Base-by-base conservation (phyloP, 164 flowering plant species). In the Chimonanthus praecox region DNA sequence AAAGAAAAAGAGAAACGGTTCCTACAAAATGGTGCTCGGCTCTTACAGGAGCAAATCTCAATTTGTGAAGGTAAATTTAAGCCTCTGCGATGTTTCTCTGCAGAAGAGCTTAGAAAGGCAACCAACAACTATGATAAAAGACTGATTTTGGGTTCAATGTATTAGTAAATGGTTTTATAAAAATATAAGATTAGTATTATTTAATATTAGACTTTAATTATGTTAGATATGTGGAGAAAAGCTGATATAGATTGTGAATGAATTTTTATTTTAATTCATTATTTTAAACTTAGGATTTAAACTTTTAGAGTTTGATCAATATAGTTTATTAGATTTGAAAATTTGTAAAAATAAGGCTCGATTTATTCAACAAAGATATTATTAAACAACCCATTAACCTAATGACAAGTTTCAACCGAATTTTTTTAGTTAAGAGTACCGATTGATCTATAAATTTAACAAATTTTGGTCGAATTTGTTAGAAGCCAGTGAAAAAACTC, bases 101-200 rank as follows among this genome's bases (percentile, higher is more conserved):
- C 47, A 13, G 7, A 73, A 70, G 76, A 77, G 51, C 79, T 77
- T 44, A 4, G 8, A 2, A 64, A 64, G 60, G 73, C 73, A 7
- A 77, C 75, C 20, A 3, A 47, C 13, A 54, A 73, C 49, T 73
- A 69, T 6, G 66, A n/a, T 45, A 5, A 44, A 54, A 18, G 60
- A 20, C 16, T 10, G 13, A 45, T 47, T 50, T 43, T 73, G 63
- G 33, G 63, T n/a, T 48, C 6, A 10, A 44, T 20, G 11, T 9
- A 20, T 48, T 50, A 20, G 21, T 20, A 20, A 20, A 49, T 73
- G 63, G 16, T 62, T n/a, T 48, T 4, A 11, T n/a, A 11, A 2
- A 7, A 8, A 3, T 7, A 54, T 16, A 4, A 54, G 3, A 8
- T 4, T 15, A 10, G 13, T 3, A 54, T 16, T 54, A 48, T 13